Evolutionary conservation across 2,329 filamentous ascomycete genomes (phyloP), one percentile per base, ranked within the genome.

Genomic region (Chaetomiaceae sp.): DNA sequence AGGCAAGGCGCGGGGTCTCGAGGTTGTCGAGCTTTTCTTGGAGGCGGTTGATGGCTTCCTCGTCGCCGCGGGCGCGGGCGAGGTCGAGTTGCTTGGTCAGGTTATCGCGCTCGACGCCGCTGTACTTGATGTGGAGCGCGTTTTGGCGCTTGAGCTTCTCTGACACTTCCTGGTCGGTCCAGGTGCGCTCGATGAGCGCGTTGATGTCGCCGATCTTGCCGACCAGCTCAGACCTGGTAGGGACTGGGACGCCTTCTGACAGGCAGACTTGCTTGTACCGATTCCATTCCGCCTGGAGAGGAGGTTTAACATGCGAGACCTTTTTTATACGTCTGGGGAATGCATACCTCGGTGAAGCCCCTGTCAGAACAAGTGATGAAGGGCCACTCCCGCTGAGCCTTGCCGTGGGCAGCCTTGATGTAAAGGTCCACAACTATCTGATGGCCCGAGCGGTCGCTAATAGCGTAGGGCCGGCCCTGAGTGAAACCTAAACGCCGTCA

Each of bases 331-430:
- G 16, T 13, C 8, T 19, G 23, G 41, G 17, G 39, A 23, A 30
- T 19, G 34, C n/a, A n/a, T 73, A 89, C 86, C 68, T 93, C 89
- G n/a, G 86, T 88, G 63, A 97, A 87, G 37, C 78, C 75, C 44
- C 84, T 82, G 66, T 96, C 91, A 0, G 93, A 97, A 65, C 92
- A 91, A 56, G 86, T 85, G 55, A 93, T 85, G 68, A 97, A 96
- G 4, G 91, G 90, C 71, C 90, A 96, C 31, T 91, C 83, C 65
- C 86, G 86, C 63, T 89, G 80, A 0, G 87, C 78, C 61, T 91
- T 90, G 40, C 93, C 93, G 65, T 95, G 87, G 7, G 89, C 83
- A 37, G 88, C 83, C 48, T 85, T 74, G 27, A 88, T 82, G 65
- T 97, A 96, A 66, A 91, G 86, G 55, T 95, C 89, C 0, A 90